A percentile compares a stretch with the other conserved stretches of the same genome.
These are phyloP conservation scores for Penicillium cosmopolitanum DNA, from an alignment of 495 filamentous ascomycete genomes.

Conservation along the genomic window DNA sequence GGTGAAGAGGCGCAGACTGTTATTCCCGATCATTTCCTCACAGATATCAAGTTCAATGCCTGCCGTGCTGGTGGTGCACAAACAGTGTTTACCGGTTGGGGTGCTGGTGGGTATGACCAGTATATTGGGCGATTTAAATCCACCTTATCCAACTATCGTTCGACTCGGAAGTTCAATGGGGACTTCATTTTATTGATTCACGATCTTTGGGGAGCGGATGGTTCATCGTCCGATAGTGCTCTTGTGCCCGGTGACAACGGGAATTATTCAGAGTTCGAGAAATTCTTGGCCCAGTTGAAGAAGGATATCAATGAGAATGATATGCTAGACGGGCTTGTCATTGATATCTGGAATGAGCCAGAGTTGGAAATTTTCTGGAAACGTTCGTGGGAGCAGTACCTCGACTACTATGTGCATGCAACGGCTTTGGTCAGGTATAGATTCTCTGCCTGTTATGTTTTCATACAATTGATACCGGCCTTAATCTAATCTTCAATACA, in stretches of 20 bases:
- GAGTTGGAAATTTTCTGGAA: too few relatives aligned
- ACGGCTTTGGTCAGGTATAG: too few relatives aligned
- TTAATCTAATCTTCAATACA: too few relatives aligned
- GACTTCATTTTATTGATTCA: conserved; percentile 44
- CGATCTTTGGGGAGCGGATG: conserved; percentile 48
- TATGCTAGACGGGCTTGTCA: conserved; percentile 31
- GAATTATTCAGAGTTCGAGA: conserved; percentile 41
- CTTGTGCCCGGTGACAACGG: conserved; percentile 44
- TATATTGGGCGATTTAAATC: conserved; percentile 40
- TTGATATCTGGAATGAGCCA: too few relatives aligned
- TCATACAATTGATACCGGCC: too few relatives aligned
- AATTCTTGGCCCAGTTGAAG: conserved; percentile 35
- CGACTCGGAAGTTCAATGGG: conserved; percentile 36
- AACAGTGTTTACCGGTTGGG: conserved; percentile 23
- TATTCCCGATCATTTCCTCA: conserved; percentile 33
- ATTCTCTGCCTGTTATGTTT: too few relatives aligned
- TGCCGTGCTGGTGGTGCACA: conserved; percentile 31
- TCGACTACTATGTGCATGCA: too few relatives aligned
- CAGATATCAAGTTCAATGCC: conserved; percentile 24
- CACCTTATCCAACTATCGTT: conserved; percentile 43
- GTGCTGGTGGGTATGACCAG: conserved; percentile 23
- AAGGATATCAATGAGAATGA: conserved; percentile 35
- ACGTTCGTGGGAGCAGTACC: too few relatives aligned
- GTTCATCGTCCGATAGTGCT: conserved; percentile 21
- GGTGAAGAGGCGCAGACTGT: conserved; percentile 12